Evolutionary conservation across 495 filamentous ascomycete species (phyloP).

Genomic region (Penicillium chermesinum): DNA sequence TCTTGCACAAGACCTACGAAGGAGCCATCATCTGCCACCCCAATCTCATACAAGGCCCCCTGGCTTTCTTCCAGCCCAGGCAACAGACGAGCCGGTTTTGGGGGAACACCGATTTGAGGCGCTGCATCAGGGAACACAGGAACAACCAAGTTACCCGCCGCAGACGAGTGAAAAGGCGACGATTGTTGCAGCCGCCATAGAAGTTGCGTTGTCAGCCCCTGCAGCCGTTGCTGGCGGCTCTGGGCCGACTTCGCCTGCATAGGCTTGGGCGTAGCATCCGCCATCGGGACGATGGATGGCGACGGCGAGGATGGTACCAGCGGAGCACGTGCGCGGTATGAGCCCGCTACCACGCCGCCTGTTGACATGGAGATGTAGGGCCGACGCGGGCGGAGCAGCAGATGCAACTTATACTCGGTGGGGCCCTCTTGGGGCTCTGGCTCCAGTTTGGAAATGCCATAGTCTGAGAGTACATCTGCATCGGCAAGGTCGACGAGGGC

Average conservation of each 20-base stretch:
- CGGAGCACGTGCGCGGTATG: conserved; percentile 49
- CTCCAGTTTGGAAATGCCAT: conserved; percentile 70
- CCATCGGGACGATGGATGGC: conserved; percentile 14
- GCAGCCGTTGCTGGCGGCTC: conserved; percentile 73
- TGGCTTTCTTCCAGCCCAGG: conserved; percentile 87
- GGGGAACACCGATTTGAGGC: conserved; percentile 46
- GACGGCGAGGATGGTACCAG: conserved; percentile 16
- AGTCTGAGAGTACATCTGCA: conserved; percentile 56
- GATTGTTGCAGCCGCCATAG: conserved; percentile 95
- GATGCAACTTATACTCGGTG: conserved; percentile 93
- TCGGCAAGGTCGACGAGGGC: conserved; percentile 29
- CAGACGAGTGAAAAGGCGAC: conserved; percentile 78
- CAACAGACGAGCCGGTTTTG: conserved; percentile 58
- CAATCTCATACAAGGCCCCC: conserved; percentile 93
- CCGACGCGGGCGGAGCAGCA: conserved; percentile 76
- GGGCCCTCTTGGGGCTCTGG: conserved; percentile 92
- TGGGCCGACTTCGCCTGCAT: conserved; percentile 29
- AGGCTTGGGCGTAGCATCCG: conserved; percentile 21
- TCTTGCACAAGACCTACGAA: conserved; percentile 86
- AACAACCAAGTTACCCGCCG: conserved; percentile 63
- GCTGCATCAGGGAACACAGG: conserved; percentile 65
- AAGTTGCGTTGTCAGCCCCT: conserved; percentile 90
- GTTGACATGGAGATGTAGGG: conserved; percentile 61
- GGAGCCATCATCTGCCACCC: conserved; percentile 89
- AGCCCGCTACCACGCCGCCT: conserved; percentile 53